Evolutionary conservation across 1,139 yeast species (phyloP), one percentile per base, ranked within the genome.

Genomic region (Kodamaea arcana): DNA sequence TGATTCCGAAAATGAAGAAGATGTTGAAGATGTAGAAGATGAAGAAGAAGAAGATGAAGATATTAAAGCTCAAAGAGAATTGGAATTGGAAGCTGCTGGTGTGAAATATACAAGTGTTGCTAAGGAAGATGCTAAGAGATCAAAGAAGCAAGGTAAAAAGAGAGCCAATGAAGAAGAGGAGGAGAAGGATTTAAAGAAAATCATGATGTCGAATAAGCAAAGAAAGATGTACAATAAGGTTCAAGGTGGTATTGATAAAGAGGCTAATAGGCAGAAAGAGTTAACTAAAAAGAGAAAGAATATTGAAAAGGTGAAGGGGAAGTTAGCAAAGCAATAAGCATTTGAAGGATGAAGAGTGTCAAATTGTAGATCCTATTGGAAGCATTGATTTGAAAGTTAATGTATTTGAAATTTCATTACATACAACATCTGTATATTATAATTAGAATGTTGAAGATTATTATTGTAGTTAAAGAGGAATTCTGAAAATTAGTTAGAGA

Each of bases 201-300:
- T 88, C 58, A 92, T 92, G 98, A 90, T 92, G 97, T 77, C 94
- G 49, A 90, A 88, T 69, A 92, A 90, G 64, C 95, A 92, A 68
- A 84, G 90, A 72, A 87, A 86, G 65, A 74, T 90, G 50, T 92
- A 92, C 72, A 83, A 84, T 69, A 86, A 86, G 81, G 86, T 92
- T 94, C 94, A 87, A 69, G 82, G 87, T 58, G 94, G 95, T 40
- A 79, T 84, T 52, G 82, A 83, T 40, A 81, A 86, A 75, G 85
- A 87, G 65, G 92, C 85, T 56, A 75, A 75, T 40, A 80, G 94
- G 62, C 78, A 79, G 51, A 84, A 83, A 39, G 78, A 75, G 36
- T 73, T 92, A 58, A 71, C 78, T 50, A 76, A 79, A 69, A 88
- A 88, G 80, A 83, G 79, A 64, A 80, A 82, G 63, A 82, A 80